phyloP scores from a whole-genome alignment of 2,329 filamentous ascomycete genomes.

The Daldinia sp. region DNA sequence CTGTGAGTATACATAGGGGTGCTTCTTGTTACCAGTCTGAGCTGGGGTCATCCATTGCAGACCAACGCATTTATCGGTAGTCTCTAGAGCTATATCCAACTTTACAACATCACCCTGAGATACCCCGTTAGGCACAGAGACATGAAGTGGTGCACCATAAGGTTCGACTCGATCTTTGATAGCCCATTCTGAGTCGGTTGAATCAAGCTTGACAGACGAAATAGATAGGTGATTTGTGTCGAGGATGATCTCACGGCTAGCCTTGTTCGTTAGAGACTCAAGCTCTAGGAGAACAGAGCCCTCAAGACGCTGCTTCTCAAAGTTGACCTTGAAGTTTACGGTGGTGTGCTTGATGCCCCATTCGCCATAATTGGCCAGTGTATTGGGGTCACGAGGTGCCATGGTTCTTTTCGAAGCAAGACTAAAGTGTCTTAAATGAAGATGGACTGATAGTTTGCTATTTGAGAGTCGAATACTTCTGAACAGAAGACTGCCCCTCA shows the following conservation, averaged over 20 bases:
- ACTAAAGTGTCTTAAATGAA: slow-evolving; percentile 41
- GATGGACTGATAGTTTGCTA: slow-evolving; percentile 37
- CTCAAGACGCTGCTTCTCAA: slow-evolving; percentile 79
- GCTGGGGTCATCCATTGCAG: slow-evolving; percentile 94
- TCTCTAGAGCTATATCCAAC: slow-evolving; percentile 77
- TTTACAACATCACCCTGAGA: slow-evolving; percentile 65
- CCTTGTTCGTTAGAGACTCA: slow-evolving; percentile 78
- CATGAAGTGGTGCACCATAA: slow-evolving; percentile 77
- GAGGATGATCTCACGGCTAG: slow-evolving; percentile 82
- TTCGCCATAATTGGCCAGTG: slow-evolving; percentile 89
- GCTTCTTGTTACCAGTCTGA: slow-evolving; percentile 95
- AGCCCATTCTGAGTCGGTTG: slow-evolving; percentile 73
- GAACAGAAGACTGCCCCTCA: slow-evolving; percentile 48
- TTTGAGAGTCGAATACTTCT: slow-evolving; percentile 49
- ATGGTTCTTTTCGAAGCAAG: slow-evolving; percentile 47
- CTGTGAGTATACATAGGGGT: slow-evolving; percentile 98
- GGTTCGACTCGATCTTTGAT: slow-evolving; percentile 78
- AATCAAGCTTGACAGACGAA: slow-evolving; percentile 76
- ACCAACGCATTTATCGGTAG: slow-evolving; percentile 89
- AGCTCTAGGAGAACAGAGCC: slow-evolving; percentile 83
- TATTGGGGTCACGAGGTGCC: slow-evolving; percentile 81
- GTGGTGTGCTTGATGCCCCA: slow-evolving; percentile 88
- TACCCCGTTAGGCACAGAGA: slow-evolving; percentile 69
- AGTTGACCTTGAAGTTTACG: slow-evolving; percentile 85
- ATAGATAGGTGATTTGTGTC: slow-evolving; percentile 90